phyloP scores from a whole-genome alignment of 352 stramenopile genomes.

The Chrysophaeum taylorii region DNA sequence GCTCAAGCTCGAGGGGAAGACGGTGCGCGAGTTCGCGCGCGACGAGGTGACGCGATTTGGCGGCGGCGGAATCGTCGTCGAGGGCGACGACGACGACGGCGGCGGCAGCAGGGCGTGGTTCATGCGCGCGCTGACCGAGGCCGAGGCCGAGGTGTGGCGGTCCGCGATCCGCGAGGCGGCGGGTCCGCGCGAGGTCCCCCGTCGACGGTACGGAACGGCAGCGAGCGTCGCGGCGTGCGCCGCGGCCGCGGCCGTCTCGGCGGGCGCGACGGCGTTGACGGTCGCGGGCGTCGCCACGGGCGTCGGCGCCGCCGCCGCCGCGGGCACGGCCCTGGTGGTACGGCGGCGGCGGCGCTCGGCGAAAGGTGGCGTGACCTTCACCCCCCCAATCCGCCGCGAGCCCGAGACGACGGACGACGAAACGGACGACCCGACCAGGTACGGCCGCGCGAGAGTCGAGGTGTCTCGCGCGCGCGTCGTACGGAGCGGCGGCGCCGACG shows the following conservation, averaged over 20 bases:
- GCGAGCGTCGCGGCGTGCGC: background rate
- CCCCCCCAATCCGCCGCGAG: background rate
- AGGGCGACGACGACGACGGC: background rate
- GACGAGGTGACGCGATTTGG: background rate
- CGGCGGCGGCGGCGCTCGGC: background rate
- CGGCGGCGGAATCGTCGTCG: background rate
- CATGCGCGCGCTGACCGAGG: background rate
- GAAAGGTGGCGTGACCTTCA: background rate
- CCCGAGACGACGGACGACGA: background rate
- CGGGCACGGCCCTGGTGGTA: background rate
- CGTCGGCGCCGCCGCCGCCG: background rate
- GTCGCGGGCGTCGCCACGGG: background rate
- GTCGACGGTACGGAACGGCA: background rate
- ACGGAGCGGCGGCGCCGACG: background rate
- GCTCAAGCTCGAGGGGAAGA: background rate
- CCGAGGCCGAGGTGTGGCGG: background rate
- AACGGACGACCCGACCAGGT: background rate
- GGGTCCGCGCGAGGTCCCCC: background rate
- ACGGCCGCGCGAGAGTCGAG: background rate
- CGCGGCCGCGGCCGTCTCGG: background rate
- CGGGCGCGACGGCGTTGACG: background rate
- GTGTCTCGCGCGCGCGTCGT: background rate
- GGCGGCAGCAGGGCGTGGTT: too few species aligned
- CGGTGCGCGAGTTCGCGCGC: background rate
- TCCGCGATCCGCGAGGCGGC: background rate